phyloP scores from a whole-genome alignment of 345 rosid genomes.

The Salix caprea region DNA sequence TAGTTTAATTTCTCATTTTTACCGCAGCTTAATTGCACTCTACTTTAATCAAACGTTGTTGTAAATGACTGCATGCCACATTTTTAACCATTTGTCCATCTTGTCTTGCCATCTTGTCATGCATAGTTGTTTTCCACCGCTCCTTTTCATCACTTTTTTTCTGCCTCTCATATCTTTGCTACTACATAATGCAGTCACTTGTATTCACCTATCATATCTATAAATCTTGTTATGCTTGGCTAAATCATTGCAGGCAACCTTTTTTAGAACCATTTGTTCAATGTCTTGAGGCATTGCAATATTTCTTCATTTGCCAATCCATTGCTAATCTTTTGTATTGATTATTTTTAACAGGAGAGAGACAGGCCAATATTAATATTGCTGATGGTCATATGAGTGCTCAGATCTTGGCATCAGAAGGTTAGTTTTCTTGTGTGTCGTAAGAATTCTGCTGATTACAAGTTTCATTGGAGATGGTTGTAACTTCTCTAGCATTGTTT shows the following conservation, averaged over 20 bases:
- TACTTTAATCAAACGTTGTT: background rate
- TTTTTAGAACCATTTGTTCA: background rate
- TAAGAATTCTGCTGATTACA: too few relatives aligned
- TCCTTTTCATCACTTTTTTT: too few relatives aligned
- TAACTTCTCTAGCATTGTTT: too few relatives aligned
- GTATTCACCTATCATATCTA: too few relatives aligned
- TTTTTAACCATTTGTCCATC: background rate
- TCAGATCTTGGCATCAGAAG: slow-evolving; percentile 67
- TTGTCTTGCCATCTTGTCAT: background rate
- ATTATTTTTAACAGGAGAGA: slow-evolving; percentile 41
- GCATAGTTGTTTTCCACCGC: too few relatives aligned
- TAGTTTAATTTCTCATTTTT: background rate
- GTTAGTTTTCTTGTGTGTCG: background rate
- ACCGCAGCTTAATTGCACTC: background rate
- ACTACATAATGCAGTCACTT: too few relatives aligned
- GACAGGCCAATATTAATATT: slow-evolving; percentile 63
- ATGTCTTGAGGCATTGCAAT: background rate
- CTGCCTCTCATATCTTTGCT: too few relatives aligned
- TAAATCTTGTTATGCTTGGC: too few relatives aligned
- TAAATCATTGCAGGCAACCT: too few relatives aligned
- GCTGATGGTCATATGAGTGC: slow-evolving; percentile 79
- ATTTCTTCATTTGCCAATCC: background rate
- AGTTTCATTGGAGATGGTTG: too few relatives aligned
- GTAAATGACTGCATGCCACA: background rate
- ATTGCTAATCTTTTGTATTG: background rate